Conservation (phyloP, 2,329 filamentous ascomycete species). For the Monosporascus sp. region DNA sequence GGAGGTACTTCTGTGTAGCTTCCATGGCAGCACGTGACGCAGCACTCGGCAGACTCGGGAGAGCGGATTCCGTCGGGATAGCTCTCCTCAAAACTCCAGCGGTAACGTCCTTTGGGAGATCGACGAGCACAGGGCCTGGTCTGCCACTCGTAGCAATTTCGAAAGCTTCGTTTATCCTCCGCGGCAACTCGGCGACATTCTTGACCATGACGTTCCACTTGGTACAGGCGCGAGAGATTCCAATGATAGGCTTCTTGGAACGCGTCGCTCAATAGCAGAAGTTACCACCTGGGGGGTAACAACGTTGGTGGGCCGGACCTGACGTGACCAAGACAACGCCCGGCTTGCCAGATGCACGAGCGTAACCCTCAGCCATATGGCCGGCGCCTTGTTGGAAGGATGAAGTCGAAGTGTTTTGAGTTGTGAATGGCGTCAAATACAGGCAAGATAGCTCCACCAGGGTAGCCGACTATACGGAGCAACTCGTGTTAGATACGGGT, state of each 20-base stretch:
- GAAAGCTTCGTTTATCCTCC: conserved; percentile 94
- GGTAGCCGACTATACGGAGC: conserved; percentile 64
- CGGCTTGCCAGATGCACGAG: conserved; percentile 85
- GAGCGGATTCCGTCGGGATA: conserved; percentile 69
- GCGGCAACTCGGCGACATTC: conserved; percentile 85
- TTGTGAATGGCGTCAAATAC: conserved; percentile 99
- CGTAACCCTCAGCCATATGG: conserved; percentile 98
- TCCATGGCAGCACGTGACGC: conserved; percentile 78
- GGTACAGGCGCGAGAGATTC: conserved; percentile 90
- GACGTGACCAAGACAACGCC: conserved; percentile 97
- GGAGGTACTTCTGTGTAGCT: conserved; percentile 64
- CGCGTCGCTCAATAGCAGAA: too few relatives aligned
- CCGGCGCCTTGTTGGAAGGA: conserved; percentile 94
- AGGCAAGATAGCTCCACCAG: conserved; percentile 91
- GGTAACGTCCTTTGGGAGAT: conserved; percentile 94
- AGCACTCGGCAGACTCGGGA: conserved; percentile 79
- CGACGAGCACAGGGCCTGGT: conserved; percentile 90
- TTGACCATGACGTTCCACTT: conserved; percentile 99
- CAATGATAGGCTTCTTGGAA: conserved; percentile 92
- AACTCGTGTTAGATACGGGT: conserved; percentile 13
- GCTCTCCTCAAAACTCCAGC: conserved; percentile 76
- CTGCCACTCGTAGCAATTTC: conserved; percentile 94
- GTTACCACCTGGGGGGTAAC: too few relatives aligned
- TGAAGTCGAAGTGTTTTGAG: conserved; percentile 92
- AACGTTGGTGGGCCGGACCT: conserved; percentile 89